Evolutionary conservation across 352 stramenopile genomes (phyloP).

Genomic region (Phytophthora nicotianae): DNA sequence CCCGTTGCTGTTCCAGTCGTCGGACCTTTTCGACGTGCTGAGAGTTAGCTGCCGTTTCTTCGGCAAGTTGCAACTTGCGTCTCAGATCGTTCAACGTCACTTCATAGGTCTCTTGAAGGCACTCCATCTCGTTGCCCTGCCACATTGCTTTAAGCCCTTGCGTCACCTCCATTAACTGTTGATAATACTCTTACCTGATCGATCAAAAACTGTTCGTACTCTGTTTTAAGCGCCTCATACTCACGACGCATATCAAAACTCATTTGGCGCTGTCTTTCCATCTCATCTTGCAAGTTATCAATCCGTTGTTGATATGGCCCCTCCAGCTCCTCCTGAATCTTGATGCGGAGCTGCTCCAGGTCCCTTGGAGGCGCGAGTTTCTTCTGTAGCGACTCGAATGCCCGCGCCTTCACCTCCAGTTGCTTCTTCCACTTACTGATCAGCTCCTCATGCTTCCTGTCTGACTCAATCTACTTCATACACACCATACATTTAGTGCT

Average conservation of each 20-base stretch:
- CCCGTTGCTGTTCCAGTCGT: slow-evolving; percentile 59
- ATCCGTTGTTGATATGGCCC: slow-evolving; percentile 74
- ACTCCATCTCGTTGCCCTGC: slow-evolving; percentile 76
- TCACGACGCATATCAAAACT: slow-evolving; percentile 73
- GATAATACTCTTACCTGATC: slow-evolving; percentile 49
- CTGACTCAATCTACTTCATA: slow-evolving; percentile 64
- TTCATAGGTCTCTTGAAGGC: slow-evolving; percentile 71
- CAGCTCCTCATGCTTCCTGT: slow-evolving; percentile 83
- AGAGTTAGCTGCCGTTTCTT: slow-evolving; percentile 46
- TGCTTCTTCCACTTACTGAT: slow-evolving; percentile 88
- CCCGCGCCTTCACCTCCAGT: slow-evolving; percentile 77
- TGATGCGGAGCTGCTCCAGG: slow-evolving; percentile 79
- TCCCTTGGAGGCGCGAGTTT: slow-evolving; percentile 83
- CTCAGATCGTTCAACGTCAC: slow-evolving; percentile 61
- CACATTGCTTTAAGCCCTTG: neutral
- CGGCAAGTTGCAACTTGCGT: slow-evolving; percentile 49
- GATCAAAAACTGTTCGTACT: slow-evolving; percentile 85
- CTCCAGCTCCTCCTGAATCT: slow-evolving; percentile 86
- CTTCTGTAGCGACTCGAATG: slow-evolving; percentile 84
- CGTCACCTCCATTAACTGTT: neutral
- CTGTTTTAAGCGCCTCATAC: slow-evolving; percentile 81
- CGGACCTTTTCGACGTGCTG: slow-evolving; percentile 50
- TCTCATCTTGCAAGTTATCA: slow-evolving; percentile 61
- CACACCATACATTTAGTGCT: neutral
- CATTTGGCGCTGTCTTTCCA: slow-evolving; percentile 74